A percentile compares a stretch with the other conserved stretches of the same genome.
Conservation (phyloP, 2,329 filamentous ascomycete genomes). For the Berkeleyomyces basicola region DNA sequence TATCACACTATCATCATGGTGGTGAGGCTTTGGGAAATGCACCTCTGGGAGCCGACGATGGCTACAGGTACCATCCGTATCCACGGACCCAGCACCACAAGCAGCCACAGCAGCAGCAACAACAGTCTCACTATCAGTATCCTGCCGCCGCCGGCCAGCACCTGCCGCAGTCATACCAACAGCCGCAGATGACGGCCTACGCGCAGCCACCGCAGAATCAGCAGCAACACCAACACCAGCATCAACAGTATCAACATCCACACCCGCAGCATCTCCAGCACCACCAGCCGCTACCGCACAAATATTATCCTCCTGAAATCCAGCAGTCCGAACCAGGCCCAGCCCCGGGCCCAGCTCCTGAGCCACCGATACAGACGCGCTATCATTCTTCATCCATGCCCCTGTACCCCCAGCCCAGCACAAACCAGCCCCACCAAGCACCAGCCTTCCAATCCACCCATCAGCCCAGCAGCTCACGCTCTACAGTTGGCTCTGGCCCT, state of each 20-base stretch:
- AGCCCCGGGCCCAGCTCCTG: background rate
- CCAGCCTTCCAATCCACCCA: background rate
- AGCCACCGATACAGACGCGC: background rate
- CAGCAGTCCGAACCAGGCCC: conserved; percentile 15
- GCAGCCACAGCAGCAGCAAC: background rate
- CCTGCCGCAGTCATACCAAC: background rate
- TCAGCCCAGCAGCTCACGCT: background rate
- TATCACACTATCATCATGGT: background rate
- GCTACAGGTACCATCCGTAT: background rate
- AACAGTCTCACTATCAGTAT: background rate
- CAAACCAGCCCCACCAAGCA: conserved; percentile 7
- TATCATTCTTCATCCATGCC: conserved; percentile 8
- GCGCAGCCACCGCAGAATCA: background rate
- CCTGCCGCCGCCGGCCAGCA: background rate
- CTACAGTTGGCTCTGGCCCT: background rate
- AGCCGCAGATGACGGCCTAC: background rate
- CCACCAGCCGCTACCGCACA: conserved; percentile 17
- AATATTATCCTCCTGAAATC: conserved; percentile 16
- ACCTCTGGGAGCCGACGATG: background rate
- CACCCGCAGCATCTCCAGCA: background rate
- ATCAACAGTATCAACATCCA: background rate
- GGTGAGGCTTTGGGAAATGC: background rate
- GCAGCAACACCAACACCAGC: background rate
- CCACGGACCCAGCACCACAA: background rate
- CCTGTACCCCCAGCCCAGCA: conserved; percentile 10